Evolutionary conservation across 1,284 basidiomycete genomes (phyloP), one percentile per base, ranked within the genome.

Genomic region (Neotropicomus parvogracilis): DNA sequence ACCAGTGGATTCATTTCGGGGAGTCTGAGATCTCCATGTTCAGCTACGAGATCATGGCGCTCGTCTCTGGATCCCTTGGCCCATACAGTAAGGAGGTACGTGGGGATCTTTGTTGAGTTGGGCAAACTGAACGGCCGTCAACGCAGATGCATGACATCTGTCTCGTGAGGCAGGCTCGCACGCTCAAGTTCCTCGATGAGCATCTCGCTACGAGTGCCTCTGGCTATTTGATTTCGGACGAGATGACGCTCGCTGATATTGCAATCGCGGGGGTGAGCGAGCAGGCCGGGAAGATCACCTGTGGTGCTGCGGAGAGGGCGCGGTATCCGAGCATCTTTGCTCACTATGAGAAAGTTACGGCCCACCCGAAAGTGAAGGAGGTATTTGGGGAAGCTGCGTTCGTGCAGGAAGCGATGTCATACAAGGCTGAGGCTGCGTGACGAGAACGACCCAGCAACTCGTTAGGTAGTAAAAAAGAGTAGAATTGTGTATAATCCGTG

Each of bases 181-280:
- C 58, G 31, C 66, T 76, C 50, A 58, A 56, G 38, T 60, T 62
- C 62, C 69, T 85, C 51, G 72, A 85, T 62, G 64, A 70, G 40
- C 59, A 75, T 60, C 77, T 85, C 55, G 63, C 71, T 44, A 64
- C 67, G 56, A 69, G 72, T 55, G 76, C 77, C 34, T 52, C 54
- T 34, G 62, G 58, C 2, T 85, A 75, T 71, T 69, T 85, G 55
- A 75, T 82, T 44, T 75, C 75, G 48, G 77, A 83, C 63, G 70
- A 73, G 57, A 69, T 85, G 67, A 79, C 82, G 48, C 70, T 82
- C 43, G 82, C 80, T 46, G 83, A 85, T 59, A 68, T 85, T 62
- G 66, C 70, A 48, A 53, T 81, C 49, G 79, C 71, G 34, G 65
- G 73, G 21, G 63, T 70, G 54, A 66, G 74, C 52, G 54, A 62